Evolutionary conservation across 2,329 filamentous ascomycete species (phyloP), one percentile per base, ranked within the genome.

Genomic region (Eutypa lata): DNA sequence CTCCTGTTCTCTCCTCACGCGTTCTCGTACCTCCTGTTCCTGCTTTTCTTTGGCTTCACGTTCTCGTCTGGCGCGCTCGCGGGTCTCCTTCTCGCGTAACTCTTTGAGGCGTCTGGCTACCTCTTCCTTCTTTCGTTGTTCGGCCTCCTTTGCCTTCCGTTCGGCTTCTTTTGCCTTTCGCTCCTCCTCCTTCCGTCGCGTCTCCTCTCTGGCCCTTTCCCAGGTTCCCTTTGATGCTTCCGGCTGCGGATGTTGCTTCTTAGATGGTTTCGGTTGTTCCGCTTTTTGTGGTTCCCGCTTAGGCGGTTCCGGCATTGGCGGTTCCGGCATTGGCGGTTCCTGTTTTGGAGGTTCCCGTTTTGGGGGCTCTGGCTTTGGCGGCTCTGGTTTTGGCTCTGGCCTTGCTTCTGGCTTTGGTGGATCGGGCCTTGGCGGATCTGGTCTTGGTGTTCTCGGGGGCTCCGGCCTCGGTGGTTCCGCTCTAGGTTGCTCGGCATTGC

Each of bases 131-230:
- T 79, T 75, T 58, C 82, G 82, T 57, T 81, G 78, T 57, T 88
- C 84, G 3, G 81, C 83, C 57, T 48, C 46, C 21, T 19, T 35
- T 48, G 19, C 46, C 35, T 48, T 19, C 1, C 10, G 43, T 14
- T 28, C 22, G 3, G 81, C 83, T 57, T 85, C 82, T 56, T 76
- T 79, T 2, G 73, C 73, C 62, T 78, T 86, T 11, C 83, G 82
- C 57, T 88, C 83, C 58, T 86, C 84, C 59, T 87, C 85, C 51
- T 79, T 78, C 53, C 76, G 80, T 43, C 81, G 75, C 19, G 81
- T 87, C 59, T 89, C 86, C 63, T 89, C 86, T 50, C 86, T 76
- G 3, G 85, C 86, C 65, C 83, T 87, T 60, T 89, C 85, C 86
- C 86, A 89, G 0, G 81, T 75, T 8, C 75, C 73, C 62, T 78